Evolutionary conservation across 106 monocot genomes (phyloP), one percentile per base, ranked within the genome.

Genomic region (Dioscorea alata): DNA sequence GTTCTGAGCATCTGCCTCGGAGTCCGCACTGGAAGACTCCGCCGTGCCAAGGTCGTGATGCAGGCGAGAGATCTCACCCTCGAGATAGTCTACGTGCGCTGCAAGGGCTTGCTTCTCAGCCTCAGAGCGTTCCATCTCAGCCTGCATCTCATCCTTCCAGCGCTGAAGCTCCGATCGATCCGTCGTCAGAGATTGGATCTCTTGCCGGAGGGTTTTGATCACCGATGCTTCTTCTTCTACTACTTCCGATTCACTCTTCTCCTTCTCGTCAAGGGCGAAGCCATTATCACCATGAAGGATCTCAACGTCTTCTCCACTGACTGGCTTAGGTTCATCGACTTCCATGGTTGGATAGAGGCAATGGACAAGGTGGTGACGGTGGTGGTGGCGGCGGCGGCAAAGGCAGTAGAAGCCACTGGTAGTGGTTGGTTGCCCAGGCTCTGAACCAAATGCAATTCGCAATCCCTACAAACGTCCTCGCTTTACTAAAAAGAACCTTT

Each of bases 1-100:
- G 13, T 5, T 0, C 14, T 56, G 34, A 17, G 69, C 62, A 13
- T 69, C 69, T 14, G 34, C 69, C 20, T 70, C 70, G 24, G 71
- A 63, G 15, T 77, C 70, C 15, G 34, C 71, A 12, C 65, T 70
- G 18, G n/a, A 64, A 17, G 59, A 57, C 2, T 69, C 14, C n/a
- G 77, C 56, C 13, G 33, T n/a, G 15, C 33, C 65, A 50, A 78
- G 71, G 21, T 78, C 71, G 25, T 78, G 65, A 58, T 64, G 71
- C 8, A 54, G 48, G 18, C 59, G 51, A n/a, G 56, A 7, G 33
- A 78, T 58, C 58, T 65, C 71, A 25, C 59, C 59, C 16, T 78
- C 77, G 15, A 78, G 71, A 22, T 65, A 49, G 5, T 65, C 57
- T 14, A 71, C 66, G 48, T 59, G 77, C 19, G 49, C 23, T 13